phyloP scores from a whole-genome alignment of 1,284 basidiomycete genomes.

The Ceratobasidium sp. region DNA sequence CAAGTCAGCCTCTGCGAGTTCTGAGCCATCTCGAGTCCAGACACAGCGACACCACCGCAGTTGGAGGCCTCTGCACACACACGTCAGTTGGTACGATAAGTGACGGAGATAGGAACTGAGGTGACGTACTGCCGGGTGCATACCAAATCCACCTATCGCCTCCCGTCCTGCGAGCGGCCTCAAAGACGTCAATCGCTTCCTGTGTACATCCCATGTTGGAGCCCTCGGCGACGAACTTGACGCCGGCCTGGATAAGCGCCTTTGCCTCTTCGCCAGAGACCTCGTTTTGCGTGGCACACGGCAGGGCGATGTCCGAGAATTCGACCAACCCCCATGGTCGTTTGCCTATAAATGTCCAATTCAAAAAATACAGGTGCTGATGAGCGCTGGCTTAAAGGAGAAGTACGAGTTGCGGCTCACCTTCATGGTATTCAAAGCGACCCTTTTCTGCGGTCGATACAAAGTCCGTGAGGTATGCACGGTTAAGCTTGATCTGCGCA shows the following conservation, averaged over 20 bases:
- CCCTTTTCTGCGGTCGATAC: slow-evolving; percentile 56
- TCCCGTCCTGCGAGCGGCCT: slow-evolving; percentile 70
- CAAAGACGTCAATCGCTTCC: slow-evolving; percentile 82
- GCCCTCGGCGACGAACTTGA: slow-evolving; percentile 82
- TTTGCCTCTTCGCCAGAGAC: slow-evolving; percentile 80
- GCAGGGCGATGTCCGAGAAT: slow-evolving; percentile 79
- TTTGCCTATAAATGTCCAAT: slow-evolving; percentile 57
- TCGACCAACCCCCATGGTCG: slow-evolving; percentile 83
- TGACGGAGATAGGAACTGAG: background rate
- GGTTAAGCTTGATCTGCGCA: slow-evolving; percentile 74
- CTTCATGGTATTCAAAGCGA: slow-evolving; percentile 76
- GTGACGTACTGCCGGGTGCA: slow-evolving; percentile 74
- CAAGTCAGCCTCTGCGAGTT: slow-evolving; percentile 79
- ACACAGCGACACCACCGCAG: slow-evolving; percentile 79
- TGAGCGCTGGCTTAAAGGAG: slow-evolving; percentile 16
- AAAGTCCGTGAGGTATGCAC: slow-evolving; percentile 71
- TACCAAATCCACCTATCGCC: slow-evolving; percentile 69
- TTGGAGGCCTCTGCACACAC: slow-evolving; percentile 70
- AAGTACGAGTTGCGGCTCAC: slow-evolving; percentile 55
- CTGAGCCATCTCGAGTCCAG: slow-evolving; percentile 86
- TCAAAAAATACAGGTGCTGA: slow-evolving; percentile 2
- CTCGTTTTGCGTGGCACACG: slow-evolving; percentile 86
- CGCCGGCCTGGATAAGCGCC: slow-evolving; percentile 77
- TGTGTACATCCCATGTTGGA: slow-evolving; percentile 82
- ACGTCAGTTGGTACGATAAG: background rate